Evolutionary conservation across 2,329 filamentous ascomycete genomes (phyloP).

Genomic region (Phyllosticta paracitricarpa): DNA sequence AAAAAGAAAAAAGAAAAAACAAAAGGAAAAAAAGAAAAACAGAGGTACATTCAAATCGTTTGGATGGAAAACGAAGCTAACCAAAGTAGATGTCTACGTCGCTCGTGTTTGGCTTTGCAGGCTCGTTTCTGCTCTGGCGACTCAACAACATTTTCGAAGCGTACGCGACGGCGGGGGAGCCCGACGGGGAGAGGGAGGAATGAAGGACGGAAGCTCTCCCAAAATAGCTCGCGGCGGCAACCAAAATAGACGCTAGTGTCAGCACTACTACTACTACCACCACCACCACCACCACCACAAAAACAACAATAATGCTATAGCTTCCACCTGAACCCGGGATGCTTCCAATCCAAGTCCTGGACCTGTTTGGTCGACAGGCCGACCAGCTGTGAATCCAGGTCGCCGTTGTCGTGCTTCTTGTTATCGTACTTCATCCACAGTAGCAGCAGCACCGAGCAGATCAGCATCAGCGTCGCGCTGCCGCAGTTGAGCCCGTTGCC

Average conservation of each 20-base stretch:
- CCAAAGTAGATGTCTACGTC: not conserved
- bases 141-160: conserved; percentile 1
- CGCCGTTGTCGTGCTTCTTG: conserved; percentile 42
- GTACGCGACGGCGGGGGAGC: not conserved
- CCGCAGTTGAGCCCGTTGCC: conserved; percentile 63
- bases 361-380: conserved; percentile 45
- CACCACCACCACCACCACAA: not conserved
- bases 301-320: conserved; percentile 11
- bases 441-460: conserved; percentile 41
- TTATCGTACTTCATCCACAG: conserved; percentile 57
- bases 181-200: not conserved
- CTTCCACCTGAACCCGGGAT: conserved; percentile 56
- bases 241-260: not conserved
- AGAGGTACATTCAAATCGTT: too few species aligned
- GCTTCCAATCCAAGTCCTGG: conserved; percentile 55
- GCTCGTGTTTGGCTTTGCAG: not conserved
- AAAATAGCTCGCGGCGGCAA: not conserved
- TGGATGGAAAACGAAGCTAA: too few species aligned
- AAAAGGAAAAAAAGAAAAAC: too few species aligned
- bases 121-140: not conserved
- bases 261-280: not conserved
- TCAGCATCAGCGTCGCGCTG: conserved; percentile 45
- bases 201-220: not conserved
- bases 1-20: too few species aligned
- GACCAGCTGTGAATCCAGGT: conserved; percentile 46